Evolutionary conservation across 2,329 filamentous ascomycete species (phyloP).

Genomic region (Bretziella fagacearum): DNA sequence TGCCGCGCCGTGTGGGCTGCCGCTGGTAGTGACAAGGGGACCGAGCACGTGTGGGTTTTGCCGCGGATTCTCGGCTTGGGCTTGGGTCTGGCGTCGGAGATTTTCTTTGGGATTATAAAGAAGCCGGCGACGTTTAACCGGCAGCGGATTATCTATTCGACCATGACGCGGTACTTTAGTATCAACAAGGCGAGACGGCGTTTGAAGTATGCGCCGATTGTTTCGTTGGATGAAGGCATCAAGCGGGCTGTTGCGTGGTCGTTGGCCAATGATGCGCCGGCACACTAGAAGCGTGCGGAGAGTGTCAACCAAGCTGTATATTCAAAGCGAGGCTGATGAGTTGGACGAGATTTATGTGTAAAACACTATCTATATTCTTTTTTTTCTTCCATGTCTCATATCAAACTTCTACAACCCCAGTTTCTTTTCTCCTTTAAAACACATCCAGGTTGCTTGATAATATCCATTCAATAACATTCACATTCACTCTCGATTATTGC

Average conservation of each 20-base stretch:
- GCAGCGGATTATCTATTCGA: slow-evolving; percentile 47
- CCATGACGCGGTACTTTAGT: slow-evolving; percentile 63
- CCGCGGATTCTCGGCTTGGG: slow-evolving; percentile 33
- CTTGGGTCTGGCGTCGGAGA: slow-evolving; percentile 37
- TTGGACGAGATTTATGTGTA: too few species aligned
- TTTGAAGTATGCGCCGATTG: slow-evolving; percentile 52
- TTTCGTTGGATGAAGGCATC: slow-evolving; percentile 48
- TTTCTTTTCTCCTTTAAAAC: too few species aligned
- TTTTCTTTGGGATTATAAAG: slow-evolving; percentile 31
- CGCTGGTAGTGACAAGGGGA: slow-evolving; percentile 35
- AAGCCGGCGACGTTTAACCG: slow-evolving; percentile 41
- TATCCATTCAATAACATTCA: too few species aligned
- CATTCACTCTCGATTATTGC: too few species aligned
- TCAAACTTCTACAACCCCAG: too few species aligned
- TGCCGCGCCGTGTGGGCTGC: slow-evolving; percentile 58
- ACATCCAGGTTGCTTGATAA: too few species aligned
- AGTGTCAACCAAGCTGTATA: too few species aligned
- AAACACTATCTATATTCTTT: too few species aligned
- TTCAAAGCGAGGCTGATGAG: too few species aligned
- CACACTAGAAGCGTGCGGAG: slow-evolving; percentile 9
- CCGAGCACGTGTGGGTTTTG: slow-evolving; percentile 38
- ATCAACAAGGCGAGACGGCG: slow-evolving; percentile 57
- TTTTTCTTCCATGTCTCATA: too few species aligned
- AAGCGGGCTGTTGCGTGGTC: slow-evolving; percentile 37
- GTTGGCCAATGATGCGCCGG: slow-evolving; percentile 25